Evolutionary conservation across 192 early-diverging fungal genomes (phyloP).

Genomic region (Coemansia sp.): DNA sequence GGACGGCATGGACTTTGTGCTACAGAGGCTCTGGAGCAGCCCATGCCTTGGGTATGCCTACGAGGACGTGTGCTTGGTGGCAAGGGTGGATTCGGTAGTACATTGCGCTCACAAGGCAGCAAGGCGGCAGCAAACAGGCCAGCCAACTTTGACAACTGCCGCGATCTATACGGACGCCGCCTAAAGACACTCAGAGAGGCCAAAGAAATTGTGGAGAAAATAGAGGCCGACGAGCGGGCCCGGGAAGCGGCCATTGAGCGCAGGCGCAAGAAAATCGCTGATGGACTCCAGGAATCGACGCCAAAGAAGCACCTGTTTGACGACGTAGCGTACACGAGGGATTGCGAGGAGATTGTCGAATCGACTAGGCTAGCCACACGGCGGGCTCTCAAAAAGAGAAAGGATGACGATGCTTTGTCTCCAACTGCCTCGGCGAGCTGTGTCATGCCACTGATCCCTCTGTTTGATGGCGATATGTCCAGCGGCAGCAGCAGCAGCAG

Average conservation of each 20-base stretch:
- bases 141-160: conserved; percentile 89
- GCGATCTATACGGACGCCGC: conserved; percentile 87
- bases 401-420: background rate
- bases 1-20: conserved; percentile 30
- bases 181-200: conserved; percentile 89
- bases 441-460: conserved; percentile 21
- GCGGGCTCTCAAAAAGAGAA: conserved; percentile 22
- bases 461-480: conserved; percentile 30
- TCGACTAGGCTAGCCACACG: conserved; percentile 59
- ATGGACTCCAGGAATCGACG: conserved; percentile 63
- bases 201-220: conserved; percentile 63
- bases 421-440: background rate
- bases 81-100: conserved; percentile 97
- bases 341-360: conserved; percentile 65
- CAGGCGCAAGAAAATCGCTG: conserved; percentile 83
- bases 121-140: conserved; percentile 85
- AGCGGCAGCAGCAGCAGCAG: conserved; percentile 16
- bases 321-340: conserved; percentile 70
- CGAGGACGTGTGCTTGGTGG: conserved; percentile 63
- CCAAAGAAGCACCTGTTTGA: conserved; percentile 79
- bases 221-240: conserved; percentile 21
- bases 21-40: conserved; percentile 9
- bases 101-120: conserved; percentile 89
- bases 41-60: conserved; percentile 23
- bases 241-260: conserved; percentile 55